Evolutionary conservation across 2,329 filamentous ascomycete genomes (phyloP), one percentile per base, ranked within the genome.

Genomic region (Chaetomium sp.): DNA sequence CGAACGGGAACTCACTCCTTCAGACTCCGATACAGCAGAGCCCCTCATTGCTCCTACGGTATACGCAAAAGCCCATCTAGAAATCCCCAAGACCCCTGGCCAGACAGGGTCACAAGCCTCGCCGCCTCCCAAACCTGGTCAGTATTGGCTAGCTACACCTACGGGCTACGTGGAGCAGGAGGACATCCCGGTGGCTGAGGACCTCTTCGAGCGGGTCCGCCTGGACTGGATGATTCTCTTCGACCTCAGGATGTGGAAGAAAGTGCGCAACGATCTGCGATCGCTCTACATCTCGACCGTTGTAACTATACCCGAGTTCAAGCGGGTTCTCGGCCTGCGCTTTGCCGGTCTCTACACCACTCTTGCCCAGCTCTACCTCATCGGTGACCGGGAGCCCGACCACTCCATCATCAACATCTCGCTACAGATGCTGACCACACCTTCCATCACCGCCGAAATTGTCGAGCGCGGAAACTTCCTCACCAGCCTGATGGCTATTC

Each of bases 321-420:
- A 99, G 79, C 89, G 94, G 23, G 87, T 99, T 10, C 82, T 99
- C 62, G 93, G 94, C 1, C 81, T 99, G 51, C 87, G 95, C n/a
- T 96, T 99, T 75, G 92, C 96, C 60, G 94, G 93, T 0, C 83
- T 99, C 3, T 99, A 99, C 78, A 98, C 95, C 1, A 91, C 91
- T 2, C 80, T 99, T 56, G 93, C 95, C 5, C 94, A 99, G 75
- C 82, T 99, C 3, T 99, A 98, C 75, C 85, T 99, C 33, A 95
- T 99, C 69, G 94, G 94, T 16, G 95, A 99, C 74, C 85, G 95
- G 68, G 95, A 99, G 75, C 95, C 95, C 2, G 95, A 99, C 73
- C 94, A 98, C 77, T 98, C 94, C 12, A 98, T 99, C 74, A 97
- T 99, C 81, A 97, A 97, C 74, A 86, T 99, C 45, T 98, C 94